Evolutionary conservation across 1,139 yeast species (phyloP), one percentile per base, ranked within the genome.

Genomic region (Kluyveromyces sp.): DNA sequence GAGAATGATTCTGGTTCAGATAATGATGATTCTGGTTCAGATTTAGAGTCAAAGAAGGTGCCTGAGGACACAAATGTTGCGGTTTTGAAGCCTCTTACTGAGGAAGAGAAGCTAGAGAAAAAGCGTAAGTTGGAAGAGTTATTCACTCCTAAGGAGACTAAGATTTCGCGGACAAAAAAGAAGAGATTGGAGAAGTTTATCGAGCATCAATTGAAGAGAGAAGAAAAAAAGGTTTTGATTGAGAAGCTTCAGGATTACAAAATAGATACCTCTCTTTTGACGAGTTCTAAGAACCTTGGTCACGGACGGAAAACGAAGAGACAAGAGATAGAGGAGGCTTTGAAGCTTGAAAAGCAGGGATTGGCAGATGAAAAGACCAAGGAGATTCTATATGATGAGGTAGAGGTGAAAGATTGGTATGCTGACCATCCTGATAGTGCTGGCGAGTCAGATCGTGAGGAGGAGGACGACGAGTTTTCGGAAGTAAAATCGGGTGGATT

Each of bases 151-250:
- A 68, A 73, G 48, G 77, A 76, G 49, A 69, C 83, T 25, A 88
- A 88, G 59, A 66, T 87, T 46, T 80, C 94, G 0, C 70, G 78
- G 45, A 75, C 83, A 41, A 92, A 90, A 66, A 78, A 78, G 66
- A 92, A 92, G 67, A 67, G 92, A 52, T 64, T 83, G 45, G 90
- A 83, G 53, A 83, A 83, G 62, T 83, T 82, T 59, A 81, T 83
- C 34, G 96, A 89, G 51, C 95, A 85, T 66, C 97, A 92, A 65
- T 65, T 92, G 53, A 84, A 85, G 56, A 75, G 95, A 62, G 96
- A 90, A 63, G 97, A 92, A 67, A 87, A 86, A 67, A 86, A 84
- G 56, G 76, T 76, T 3, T 70, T 92, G 48, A 70, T 92, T 40
- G 81, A 82, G 50, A 90, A 89, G 61, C 72, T 92, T 41, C 73